A percentile compares a stretch with the other conserved stretches of the same genome.
Evolutionary conservation across 306 rosid genomes (phyloP).

Genomic region (Crotalaria pallida): DNA sequence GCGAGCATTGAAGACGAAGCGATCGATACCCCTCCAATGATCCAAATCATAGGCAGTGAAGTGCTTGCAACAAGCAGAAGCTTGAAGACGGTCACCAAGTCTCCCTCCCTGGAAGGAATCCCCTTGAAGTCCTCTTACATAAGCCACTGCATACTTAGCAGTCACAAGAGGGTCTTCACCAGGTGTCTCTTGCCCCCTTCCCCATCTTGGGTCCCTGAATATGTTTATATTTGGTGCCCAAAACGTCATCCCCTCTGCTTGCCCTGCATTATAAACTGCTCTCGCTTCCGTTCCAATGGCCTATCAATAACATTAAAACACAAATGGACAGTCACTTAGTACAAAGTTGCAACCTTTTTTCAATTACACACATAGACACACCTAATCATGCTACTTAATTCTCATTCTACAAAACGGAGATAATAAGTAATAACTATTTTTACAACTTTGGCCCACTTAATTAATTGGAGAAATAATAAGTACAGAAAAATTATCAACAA

Average conservation of each 20-base stretch:
- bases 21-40: constrained; percentile 62
- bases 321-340: neutral
- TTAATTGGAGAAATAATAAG: too few species aligned
- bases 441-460: too few species aligned
- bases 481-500: too few species aligned
- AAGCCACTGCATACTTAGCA: constrained; percentile 59
- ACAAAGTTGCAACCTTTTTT: too few species aligned
- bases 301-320: constrained; percentile 18
- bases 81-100: constrained; percentile 45
- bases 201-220: constrained; percentile 95
- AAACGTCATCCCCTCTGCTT: constrained; percentile 77
- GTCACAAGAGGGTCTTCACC: constrained; percentile 81
- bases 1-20: constrained; percentile 66
- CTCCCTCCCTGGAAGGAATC: constrained; percentile 53
- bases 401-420: too few species aligned
- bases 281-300: constrained; percentile 72
- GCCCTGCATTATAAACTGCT: constrained; percentile 75
- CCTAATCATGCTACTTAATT: neutral
- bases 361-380: neutral
- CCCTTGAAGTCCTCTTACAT: constrained; percentile 82
- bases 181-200: constrained; percentile 93
- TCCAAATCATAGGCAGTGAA: constrained; percentile 93
- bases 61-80: constrained; percentile 97
- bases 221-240: constrained; percentile 97
- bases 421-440: too few species aligned